Conservation (phyloP, 2,329 filamentous ascomycete species). For the Ascomycota sp. region DNA sequence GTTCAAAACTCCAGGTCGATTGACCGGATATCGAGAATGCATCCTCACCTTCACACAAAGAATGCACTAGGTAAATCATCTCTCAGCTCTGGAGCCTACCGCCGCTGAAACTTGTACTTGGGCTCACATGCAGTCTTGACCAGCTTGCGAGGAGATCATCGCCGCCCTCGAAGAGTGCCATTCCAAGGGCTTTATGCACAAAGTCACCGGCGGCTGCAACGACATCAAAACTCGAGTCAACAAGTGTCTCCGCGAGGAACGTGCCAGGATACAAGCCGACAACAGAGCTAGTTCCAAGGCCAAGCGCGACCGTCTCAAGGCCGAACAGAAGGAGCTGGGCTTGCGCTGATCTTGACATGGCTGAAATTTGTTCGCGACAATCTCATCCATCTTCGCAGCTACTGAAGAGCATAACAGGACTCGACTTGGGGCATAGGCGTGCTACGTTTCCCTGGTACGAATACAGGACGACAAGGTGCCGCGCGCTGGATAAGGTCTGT, state of each 20-base stretch:
- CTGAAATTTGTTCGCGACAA: too few relatives aligned
- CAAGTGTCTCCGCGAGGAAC: slow-evolving; percentile 60
- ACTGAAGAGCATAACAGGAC: too few relatives aligned
- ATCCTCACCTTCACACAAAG: slow-evolving; percentile 90
- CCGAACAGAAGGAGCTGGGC: slow-evolving; percentile 35
- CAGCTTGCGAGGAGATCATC: slow-evolving; percentile 91
- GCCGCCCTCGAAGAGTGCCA: slow-evolving; percentile 88
- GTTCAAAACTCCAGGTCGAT: too few relatives aligned
- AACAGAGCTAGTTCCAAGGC: slow-evolving; percentile 48
- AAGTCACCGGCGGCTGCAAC: slow-evolving; percentile 77
- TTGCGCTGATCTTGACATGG: slow-evolving; percentile 9
- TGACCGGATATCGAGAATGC: slow-evolving; percentile 33
- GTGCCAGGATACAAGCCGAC: slow-evolving; percentile 50
- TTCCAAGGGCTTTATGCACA: slow-evolving; percentile 75
- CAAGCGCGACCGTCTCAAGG: slow-evolving; percentile 52
- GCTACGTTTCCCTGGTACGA: neutral
- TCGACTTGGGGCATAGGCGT: too few relatives aligned
- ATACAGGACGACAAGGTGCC: neutral
- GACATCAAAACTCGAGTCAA: slow-evolving; percentile 65
- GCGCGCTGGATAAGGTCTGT: neutral
- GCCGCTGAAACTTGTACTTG: neutral
- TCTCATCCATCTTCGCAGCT: too few relatives aligned
- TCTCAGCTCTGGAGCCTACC: neutral
- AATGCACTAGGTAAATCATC: slow-evolving; percentile 52
- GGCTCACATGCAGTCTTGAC: slow-evolving; percentile 4